Evolutionary conservation across 2,329 filamentous ascomycete genomes (phyloP), one percentile per base, ranked within the genome.

Genomic region (Aspergillus piperis): DNA sequence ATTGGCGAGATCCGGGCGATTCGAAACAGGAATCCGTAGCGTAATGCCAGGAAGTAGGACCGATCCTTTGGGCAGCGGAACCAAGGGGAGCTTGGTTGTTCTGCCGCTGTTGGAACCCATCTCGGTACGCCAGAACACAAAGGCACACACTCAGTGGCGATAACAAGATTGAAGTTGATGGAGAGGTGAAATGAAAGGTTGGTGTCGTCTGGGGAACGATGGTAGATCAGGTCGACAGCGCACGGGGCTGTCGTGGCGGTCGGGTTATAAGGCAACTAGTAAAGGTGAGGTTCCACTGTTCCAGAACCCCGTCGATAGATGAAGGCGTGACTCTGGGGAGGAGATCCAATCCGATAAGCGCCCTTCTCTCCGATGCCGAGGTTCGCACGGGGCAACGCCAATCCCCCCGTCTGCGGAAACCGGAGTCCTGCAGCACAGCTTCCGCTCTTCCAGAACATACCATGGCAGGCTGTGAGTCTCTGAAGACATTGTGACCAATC

Each of bases 21-120:
- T 88, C 42, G 89, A 87, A 55, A 97, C 89, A 57, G 91, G 88
- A 66, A 98, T 90, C 68, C 93, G 90, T 68, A 96, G 85, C 54
- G 93, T 88, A 59, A 93, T 87, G 63, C 92, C 92, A 3, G 95
- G 95, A 8, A 96, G 85, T 42, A 98, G 86, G 66, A 97, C 90
- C 63, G 87, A 86, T 66, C 89, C 90, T 71, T 89, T 88, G 56
- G 91, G 87, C 47, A 98, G 85, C 39, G 92, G 91, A 67, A 98
- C 89, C 69, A 98, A 80, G 49, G 94, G 90, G 36, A 96, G 68
- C 66, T 77, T 80, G 57, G 72, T 75, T 32, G 72, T 73, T 65
- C 72, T 75, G 58, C 71, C 73, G 65, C 69, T 71, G 63, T 71
- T 74, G 60, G 74, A 70, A 60, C 68, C 73, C 76, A 78, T 78